Evolutionary conservation across 2,329 filamentous ascomycete species (phyloP), one percentile per base, ranked within the genome.

Genomic region (Lithohypha guttulata): DNA sequence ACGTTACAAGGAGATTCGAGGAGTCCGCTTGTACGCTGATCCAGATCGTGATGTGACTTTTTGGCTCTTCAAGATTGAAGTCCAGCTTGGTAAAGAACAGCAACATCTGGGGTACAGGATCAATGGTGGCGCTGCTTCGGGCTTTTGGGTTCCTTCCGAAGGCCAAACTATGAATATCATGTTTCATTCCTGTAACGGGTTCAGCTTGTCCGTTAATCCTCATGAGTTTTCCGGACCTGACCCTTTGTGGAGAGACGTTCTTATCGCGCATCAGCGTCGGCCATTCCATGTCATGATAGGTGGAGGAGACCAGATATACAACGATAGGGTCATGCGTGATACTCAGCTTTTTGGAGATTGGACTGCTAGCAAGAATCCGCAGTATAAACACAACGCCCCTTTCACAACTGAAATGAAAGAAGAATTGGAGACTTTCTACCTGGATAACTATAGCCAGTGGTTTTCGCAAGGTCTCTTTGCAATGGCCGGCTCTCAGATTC

Each of bases 221-320:
- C 73, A 93, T 55, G 71, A 79, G 31, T 81, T 95, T 57, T 91
- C 81, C 54, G 91, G 91, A 0, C 91, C 93, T 0, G 91, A 98
- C 61, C 91, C 91, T 1, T 71, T 98, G 62, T 98, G 93, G 91
- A 80, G 89, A 40, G 91, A 98, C 57, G 85, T 96, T 4, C 68
- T 96, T 45, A 95, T 95, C 58, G 84, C 69, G 15, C 91, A 98
- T 56, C 87, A 94, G 59, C 83, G 79, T 28, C 76, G 79, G 37
- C 91, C 91, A 2, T 98, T 96, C 65, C 93, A 98, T 59, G 86
- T 94, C 39, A 98, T 98, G 91, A 73, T 98, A 49, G 93, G 91
- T 23, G 93, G 91, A 33, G 91, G 91, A 41, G 89, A 96, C 55
- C 91, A 98, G 60, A 82, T 98, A 45, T 98, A 95, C 64, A 96